Evolutionary conservation across 202 grass and related monocot species (phyloP).

Genomic region (Miscanthus sacchariflorus): DNA sequence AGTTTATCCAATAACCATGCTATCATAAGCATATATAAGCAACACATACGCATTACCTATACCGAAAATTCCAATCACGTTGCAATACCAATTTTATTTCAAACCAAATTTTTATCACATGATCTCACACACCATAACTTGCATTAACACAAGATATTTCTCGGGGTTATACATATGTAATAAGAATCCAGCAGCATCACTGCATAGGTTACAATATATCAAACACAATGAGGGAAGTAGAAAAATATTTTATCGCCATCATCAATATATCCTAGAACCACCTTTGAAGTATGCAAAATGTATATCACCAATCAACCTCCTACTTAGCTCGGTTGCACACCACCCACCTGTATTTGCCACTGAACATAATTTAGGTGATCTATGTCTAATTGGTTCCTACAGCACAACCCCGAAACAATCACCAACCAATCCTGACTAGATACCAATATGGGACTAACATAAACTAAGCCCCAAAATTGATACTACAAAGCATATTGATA

Average conservation of each 20-base stretch:
- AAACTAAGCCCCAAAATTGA: conserved; percentile 40
- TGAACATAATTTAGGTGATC: background rate
- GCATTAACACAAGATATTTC: background rate
- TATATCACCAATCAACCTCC: conserved; percentile 22
- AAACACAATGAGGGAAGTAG: conserved; percentile 4
- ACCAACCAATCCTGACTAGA: conserved; percentile 31
- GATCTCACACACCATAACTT: background rate
- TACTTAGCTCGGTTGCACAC: conserved; percentile 33
- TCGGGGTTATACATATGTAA: background rate
- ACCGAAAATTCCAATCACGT: background rate
- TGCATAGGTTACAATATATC: conserved; percentile 23
- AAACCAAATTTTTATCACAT: too few relatives aligned
- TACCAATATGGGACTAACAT: conserved; percentile 36
- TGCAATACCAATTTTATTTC: background rate
- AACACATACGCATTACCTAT: background rate
- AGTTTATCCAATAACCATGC: background rate
- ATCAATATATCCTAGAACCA: conserved; percentile 35
- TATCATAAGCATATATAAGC: background rate
- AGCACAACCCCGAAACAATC: conserved; percentile 19
- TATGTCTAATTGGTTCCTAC: conserved; percentile 39
- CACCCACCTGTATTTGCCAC: conserved; percentile 24
- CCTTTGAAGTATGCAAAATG: conserved; percentile 26
- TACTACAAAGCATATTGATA: conserved; percentile 1
- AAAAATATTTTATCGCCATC: conserved; percentile 40
- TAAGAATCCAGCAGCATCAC: background rate